Base-by-base conservation (phyloP, 306 rosid species). In the Quercus rubra region DNA sequence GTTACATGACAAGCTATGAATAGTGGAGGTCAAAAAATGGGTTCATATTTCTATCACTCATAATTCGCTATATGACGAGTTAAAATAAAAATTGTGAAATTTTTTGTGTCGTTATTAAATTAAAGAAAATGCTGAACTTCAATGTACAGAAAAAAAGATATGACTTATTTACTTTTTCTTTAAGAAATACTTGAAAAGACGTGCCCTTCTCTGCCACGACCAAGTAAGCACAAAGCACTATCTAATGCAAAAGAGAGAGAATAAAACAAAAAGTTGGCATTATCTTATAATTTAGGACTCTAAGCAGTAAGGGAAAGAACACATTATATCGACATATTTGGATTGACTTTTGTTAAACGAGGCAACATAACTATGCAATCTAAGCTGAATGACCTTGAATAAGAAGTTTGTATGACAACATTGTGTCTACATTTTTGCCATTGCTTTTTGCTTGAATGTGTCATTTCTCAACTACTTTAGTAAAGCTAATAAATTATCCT, bases 381-480 rank as follows among this genome's bases (percentile, higher is more conserved):
- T 2, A 62, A 64, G 69, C 41, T 55, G 9, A 69, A 73, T 74
- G 52, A 25, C 55, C 38, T 55, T 46, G 30, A 3, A 19, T 51
- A 68, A 31, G 28, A 70, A 67, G 5, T 77, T 83, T 70, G 79
- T 17, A 90, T 90, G 97, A 77, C 97, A 78, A 90, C 97, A 92
- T 87, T 1, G 0, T 90, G 88, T 85, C 81, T 49, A 66, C 94
- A 84, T 70, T 25, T 18, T 9, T 77, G 28, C 73, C 55, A 6
- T 6, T 38, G 43, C 43, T 6, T 38, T 38, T 57, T 10, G 18
- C 20, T 31, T 61, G 15, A 71, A 56, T 6, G 0, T 2, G 14
- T 5, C 23, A 21, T 56, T 68, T 64, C 63, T 57, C 27, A n/a
- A 20, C 63, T 3, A 23, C 25, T 23, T 57, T 23, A 3, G 10